Evolutionary conservation across 2,329 filamentous ascomycete species (phyloP), one percentile per base, ranked within the genome.

Genomic region (Knoxdaviesia capensis): DNA sequence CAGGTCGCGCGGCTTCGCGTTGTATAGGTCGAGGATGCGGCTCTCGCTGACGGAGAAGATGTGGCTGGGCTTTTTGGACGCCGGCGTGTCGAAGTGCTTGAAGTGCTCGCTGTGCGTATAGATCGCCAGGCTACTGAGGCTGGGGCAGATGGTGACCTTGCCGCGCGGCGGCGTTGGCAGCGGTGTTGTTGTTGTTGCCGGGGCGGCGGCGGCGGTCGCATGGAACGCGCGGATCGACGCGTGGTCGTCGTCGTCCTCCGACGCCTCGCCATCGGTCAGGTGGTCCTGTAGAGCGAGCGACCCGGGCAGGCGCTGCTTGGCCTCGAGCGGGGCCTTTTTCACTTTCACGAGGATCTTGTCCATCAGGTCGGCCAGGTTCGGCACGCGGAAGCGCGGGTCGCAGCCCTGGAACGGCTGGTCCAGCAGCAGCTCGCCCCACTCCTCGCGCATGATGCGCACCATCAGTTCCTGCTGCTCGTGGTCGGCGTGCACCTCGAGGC

Each of bases 1-100:
- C 38, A 98, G 74, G 42, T 79, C 77, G 47, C 72, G 77, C 40
- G 84, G 70, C 49, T 74, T 74, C 49, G 83, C 77, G 59, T 51
- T 49, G 44, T 66, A 57, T 9, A 74, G 58, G 32, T 66, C 60
- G 6, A 66, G 51, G 48, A 94, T 94, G 0, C 71, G 77, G 46
- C 74, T 75, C 59, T 98, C 90, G 45, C 76, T 80, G 54, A 98
- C 80, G 3, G 88, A 96, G 60, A 87, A 94, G 47, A 96, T 82
- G 58, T 79, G 74, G 6, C 70, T 62, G 0, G 69, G 72, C 36
- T 62, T 71, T 59, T 66, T 71, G 38, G 70, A 66, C 32, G 62
- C 66, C 31, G 77, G 74, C 31, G 79, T 74, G 29, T 76, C 66
- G 46, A 93, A 80, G 44, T 70, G 67, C 46, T 72, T 71, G 59